A percentile compares a stretch with the other conserved stretches of the same genome.
Evolutionary conservation across 495 filamentous ascomycete species (phyloP).

Genomic region (Amphirosellinia nigrospora): DNA sequence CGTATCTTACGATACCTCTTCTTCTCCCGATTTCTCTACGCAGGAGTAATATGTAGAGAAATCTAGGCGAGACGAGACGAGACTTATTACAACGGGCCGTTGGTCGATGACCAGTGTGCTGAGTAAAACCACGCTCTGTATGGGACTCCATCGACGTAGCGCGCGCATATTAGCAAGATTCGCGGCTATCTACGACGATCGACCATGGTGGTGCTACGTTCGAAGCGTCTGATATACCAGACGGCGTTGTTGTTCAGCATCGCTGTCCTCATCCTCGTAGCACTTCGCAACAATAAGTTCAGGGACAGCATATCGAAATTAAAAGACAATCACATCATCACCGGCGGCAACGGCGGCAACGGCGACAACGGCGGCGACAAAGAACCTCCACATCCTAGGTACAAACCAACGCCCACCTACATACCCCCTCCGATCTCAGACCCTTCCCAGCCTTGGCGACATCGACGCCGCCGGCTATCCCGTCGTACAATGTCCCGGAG

Average conservation of each 20-base stretch:
- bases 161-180: neutral
- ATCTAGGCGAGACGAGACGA: neutral
- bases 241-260: constrained; percentile 1
- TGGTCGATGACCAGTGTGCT: neutral
- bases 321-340: neutral
- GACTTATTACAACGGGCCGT: neutral
- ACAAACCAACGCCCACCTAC: constrained; percentile 45
- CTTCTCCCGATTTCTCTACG: neutral
- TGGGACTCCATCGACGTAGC: neutral
- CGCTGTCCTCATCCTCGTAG: constrained; percentile 11
- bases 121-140: neutral
- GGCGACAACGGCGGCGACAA: too few species aligned
- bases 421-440: constrained; percentile 44
- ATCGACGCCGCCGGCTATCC: constrained; percentile 49
- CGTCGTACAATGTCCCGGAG: constrained; percentile 48
- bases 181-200: neutral
- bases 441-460: constrained; percentile 45
- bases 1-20: neutral
- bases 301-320: constrained; percentile 17
- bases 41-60: neutral
- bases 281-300: neutral
- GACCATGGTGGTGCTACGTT: constrained; percentile 12
- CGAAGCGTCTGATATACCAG: constrained; percentile 9
- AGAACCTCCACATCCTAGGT: constrained; percentile 31
- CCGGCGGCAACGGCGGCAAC: neutral